Conservation (phyloP, 495 filamentous ascomycete species). For the Hypoxylon trugodes region DNA sequence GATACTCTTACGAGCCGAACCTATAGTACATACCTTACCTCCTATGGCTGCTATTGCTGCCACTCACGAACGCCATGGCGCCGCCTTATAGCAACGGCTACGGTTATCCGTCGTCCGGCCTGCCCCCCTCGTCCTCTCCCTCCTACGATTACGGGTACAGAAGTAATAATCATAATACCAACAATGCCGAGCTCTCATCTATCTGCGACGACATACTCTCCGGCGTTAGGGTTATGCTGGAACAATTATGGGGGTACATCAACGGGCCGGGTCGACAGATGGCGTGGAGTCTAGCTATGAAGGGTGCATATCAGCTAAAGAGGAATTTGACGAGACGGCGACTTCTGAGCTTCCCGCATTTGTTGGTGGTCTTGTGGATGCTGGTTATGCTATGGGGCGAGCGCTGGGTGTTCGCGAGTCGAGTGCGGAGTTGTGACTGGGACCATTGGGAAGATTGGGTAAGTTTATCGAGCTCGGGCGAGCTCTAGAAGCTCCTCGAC, state of each 20-base stretch:
- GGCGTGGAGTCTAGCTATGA: constrained; percentile 37
- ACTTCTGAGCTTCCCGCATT: constrained; percentile 68
- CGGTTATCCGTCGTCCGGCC: constrained; percentile 32
- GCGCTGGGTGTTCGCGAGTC: constrained; percentile 73
- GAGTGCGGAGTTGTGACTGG: constrained; percentile 80
- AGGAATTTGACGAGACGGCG: constrained; percentile 54
- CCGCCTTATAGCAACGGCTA: constrained; percentile 49
- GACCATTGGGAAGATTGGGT: constrained; percentile 92
- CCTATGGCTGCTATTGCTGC: constrained; percentile 50
- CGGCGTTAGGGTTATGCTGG: constrained; percentile 23
- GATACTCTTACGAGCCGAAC: neutral
- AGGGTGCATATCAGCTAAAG: constrained; percentile 42
- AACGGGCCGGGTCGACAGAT: constrained; percentile 49
- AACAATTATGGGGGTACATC: constrained; percentile 46
- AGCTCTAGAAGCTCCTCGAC: neutral
- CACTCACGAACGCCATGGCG: constrained; percentile 43
- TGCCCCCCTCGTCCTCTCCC: constrained; percentile 15
- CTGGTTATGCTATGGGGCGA: constrained; percentile 87
- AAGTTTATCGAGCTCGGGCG: constrained; percentile 45
- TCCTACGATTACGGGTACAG: constrained; percentile 31
- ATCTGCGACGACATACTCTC: constrained; percentile 45
- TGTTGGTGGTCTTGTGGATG: constrained; percentile 77
- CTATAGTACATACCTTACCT: constrained; percentile 2
- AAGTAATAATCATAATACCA: constrained; percentile 10
- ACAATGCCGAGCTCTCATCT: constrained; percentile 38